Evolutionary conservation across 2,329 filamentous ascomycete genomes (phyloP), one percentile per base, ranked within the genome.

Genomic region (Colletotrichum costaricense): DNA sequence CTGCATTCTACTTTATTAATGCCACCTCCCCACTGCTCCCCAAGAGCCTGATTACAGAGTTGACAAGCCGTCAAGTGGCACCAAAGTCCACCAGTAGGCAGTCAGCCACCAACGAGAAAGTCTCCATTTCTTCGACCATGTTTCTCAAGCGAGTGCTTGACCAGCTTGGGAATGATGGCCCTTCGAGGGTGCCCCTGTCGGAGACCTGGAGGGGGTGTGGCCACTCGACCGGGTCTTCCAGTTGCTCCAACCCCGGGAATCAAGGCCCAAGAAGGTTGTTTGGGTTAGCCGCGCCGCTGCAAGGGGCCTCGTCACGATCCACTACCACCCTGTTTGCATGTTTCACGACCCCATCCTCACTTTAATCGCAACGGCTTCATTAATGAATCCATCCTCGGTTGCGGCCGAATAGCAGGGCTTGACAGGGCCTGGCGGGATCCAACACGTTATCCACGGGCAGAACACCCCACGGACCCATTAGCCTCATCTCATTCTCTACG

Each of bases 301-400:
- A 73, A 59, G 71, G 60, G 56, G 67, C 11, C 52, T 38, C 46
- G 35, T 5, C 56, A n/a, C 14, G 49, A 42, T 66, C 71, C 71
- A 73, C 67, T 19, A n/a, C 38, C 71, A 57, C 56, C 70, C 62
- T 73, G 56, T 66, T 57, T 66, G 22, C 38, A 26, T 52, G 71
- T 73, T 71, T 73, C 71, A 73, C 57, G 60, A 56, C 55, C 56
- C 42, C 70, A 70, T 56, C 28, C 57, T 65, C 56, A 66, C 67
- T 71, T 26, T 73, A 73, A 66, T 58, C 60, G 71, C 71, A 73
- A 73, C 71, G 67, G 38, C 71, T 73, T 62, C 60, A 71, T 73
- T 57, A 66, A 66, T 73, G 60, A 69, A 33, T 38, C 55, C 22
- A 26, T 28, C 62, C 71, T 71, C 71, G 71, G 71, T 58, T 73